Evolutionary conservation across 75 land plant species (phyloP).

Genomic region (Pinus tabuliformis): DNA sequence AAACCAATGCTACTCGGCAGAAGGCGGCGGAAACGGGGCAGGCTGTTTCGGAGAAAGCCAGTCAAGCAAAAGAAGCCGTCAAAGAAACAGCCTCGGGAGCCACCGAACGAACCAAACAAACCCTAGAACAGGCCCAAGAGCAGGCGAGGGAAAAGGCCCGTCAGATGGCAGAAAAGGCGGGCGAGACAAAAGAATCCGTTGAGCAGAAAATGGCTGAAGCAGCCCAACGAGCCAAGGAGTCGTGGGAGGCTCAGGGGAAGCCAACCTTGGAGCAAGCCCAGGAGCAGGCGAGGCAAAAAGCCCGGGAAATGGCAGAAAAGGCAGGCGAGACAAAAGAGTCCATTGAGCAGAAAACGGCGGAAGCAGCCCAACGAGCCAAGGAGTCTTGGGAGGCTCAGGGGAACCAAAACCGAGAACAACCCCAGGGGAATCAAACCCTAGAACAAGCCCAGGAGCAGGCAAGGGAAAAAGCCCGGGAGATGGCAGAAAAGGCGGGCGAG

Average conservation of each 20-base stretch:
- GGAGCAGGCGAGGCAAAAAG: no score
- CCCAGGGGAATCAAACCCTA: background rate
- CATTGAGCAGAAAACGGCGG: background rate
- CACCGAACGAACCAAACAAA: background rate
- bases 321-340: constrained; percentile 6
- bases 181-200: background rate
- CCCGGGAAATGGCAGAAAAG: background rate
- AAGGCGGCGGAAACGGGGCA: background rate
- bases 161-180: background rate
- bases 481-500: constrained; percentile 1
- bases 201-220: background rate
- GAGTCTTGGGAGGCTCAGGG: background rate
- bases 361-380: background rate
- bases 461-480: background rate
- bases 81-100: background rate
- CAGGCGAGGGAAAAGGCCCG: background rate
- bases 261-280: no score
- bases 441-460: no score
- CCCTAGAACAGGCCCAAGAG: background rate
- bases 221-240: background rate
- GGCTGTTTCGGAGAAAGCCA: background rate
- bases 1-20: background rate
- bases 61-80: background rate
- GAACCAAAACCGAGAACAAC: background rate
- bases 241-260: background rate